A percentile compares a stretch with the other conserved stretches of the same genome.
Conservation (phyloP, 176 grass and related monocot genomes). For the Phoenix dactylifera region DNA sequence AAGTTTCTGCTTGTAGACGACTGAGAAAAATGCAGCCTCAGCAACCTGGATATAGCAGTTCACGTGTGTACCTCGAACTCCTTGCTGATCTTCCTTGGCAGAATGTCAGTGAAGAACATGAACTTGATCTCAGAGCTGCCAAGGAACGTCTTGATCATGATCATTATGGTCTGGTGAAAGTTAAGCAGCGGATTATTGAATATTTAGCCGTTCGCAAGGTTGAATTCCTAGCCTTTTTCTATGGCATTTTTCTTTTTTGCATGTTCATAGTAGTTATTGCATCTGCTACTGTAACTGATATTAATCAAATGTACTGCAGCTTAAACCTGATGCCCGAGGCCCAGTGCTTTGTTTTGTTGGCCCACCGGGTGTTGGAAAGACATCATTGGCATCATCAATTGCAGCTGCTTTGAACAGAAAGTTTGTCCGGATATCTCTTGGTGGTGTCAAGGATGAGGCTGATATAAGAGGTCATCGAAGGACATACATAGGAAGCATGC, state of each 20-base stretch:
- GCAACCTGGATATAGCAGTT: constrained; percentile 98
- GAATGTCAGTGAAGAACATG: constrained; percentile 89
- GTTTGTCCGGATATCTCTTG: constrained; percentile 96
- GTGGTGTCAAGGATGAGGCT: constrained; percentile 97
- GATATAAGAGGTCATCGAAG: constrained; percentile 98
- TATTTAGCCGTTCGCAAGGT: constrained; percentile 99
- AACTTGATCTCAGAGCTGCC: constrained; percentile 81
- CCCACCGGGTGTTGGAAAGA: constrained; percentile 98
- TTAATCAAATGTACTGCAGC: constrained; percentile 39
- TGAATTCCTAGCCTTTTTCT: constrained; percentile 9
- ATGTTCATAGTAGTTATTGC: constrained; percentile 14
- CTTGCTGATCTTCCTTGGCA: constrained; percentile 96
- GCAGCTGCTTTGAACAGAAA: constrained; percentile 77
- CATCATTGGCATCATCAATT: constrained; percentile 95
- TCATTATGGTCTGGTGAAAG: constrained; percentile 84
- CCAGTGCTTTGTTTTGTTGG: constrained; percentile 96
- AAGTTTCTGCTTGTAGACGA: constrained; percentile 34
- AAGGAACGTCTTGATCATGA: constrained; percentile 86
- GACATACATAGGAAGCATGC: constrained; percentile 99
- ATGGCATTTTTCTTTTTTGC: constrained; percentile 4
- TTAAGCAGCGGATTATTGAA: constrained; percentile 94
- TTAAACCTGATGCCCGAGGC: constrained; percentile 94
- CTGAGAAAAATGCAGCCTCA: constrained; percentile 96
- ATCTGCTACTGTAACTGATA: constrained; percentile 16
- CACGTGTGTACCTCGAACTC: constrained; percentile 84